phyloP scores from a whole-genome alignment of 495 filamentous ascomycete genomes.

The Lasiosphaeriaceae sp. region DNA sequence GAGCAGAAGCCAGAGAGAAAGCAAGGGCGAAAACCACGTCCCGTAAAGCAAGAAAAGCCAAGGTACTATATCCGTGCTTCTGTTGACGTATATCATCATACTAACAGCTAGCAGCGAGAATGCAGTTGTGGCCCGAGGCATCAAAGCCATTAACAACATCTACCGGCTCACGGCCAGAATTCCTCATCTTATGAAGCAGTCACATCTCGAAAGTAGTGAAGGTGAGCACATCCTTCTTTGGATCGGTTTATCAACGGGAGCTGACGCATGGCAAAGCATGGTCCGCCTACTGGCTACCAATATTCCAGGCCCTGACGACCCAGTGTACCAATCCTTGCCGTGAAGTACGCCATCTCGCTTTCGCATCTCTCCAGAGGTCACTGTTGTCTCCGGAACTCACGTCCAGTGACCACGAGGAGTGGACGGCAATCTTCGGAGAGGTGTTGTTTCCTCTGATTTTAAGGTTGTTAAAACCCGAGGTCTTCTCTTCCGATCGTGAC shows the following conservation, averaged over 20 bases:
- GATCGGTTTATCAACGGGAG: background rate
- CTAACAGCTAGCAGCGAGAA: conserved; percentile 53
- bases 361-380: conserved; percentile 80
- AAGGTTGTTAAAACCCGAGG: conserved; percentile 87
- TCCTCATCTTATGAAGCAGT: conserved; percentile 82
- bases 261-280: conserved; percentile 60
- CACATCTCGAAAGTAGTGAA: conserved; percentile 84
- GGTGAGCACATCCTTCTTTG: conserved; percentile 42
- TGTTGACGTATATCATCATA: background rate
- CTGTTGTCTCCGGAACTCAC: conserved; percentile 76
- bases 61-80: conserved; percentile 41
- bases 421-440: conserved; percentile 91
- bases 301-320: conserved; percentile 79
- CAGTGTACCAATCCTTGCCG: conserved; percentile 96
- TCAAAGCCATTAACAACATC: conserved; percentile 75
- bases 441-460: conserved; percentile 93
- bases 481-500: conserved; percentile 84
- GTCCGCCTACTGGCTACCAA: conserved; percentile 96
- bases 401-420: conserved; percentile 76
- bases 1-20: conserved; percentile 78
- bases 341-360: conserved; percentile 83
- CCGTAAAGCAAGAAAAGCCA: conserved; percentile 52
- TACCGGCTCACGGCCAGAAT: conserved; percentile 75
- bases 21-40: conserved; percentile 39
- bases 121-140: conserved; percentile 69